These are phyloP conservation scores for Venturia nashicola DNA, from an alignment of 2,329 filamentous ascomycete species.

Conservation along the genomic window DNA sequence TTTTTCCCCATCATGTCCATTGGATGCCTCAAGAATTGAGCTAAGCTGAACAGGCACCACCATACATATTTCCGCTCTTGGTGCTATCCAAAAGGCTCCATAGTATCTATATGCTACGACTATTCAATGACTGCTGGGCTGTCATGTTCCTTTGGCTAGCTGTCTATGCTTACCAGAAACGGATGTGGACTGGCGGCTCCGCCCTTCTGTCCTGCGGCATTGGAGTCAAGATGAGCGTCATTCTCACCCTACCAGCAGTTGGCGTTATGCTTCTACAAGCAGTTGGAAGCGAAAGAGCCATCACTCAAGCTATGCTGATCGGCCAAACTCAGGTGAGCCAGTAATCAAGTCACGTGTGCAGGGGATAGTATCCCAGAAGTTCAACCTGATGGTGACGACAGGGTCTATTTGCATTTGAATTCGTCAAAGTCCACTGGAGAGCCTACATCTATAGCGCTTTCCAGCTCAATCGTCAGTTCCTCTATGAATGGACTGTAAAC, in stretches of 20 bases:
- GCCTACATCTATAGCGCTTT: constrained; percentile 78
- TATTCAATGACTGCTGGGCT: constrained; percentile 94
- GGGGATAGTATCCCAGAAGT: not conserved
- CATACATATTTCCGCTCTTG: constrained; percentile 76
- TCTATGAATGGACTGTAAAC: constrained; percentile 98
- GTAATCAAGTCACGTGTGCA: constrained; percentile 12
- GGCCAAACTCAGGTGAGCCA: constrained; percentile 58
- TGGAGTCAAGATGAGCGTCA: constrained; percentile 88
- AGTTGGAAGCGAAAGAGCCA: constrained; percentile 50
- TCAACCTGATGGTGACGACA: constrained; percentile 16
- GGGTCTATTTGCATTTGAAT: constrained; percentile 51
- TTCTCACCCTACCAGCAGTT: constrained; percentile 72
- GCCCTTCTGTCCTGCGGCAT: constrained; percentile 66
- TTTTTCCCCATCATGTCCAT: constrained; percentile 5
- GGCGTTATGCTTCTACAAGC: constrained; percentile 65
- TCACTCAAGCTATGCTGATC: constrained; percentile 61
- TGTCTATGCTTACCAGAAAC: constrained; percentile 65
- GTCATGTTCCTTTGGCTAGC: constrained; percentile 70
- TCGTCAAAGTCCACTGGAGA: constrained; percentile 49
- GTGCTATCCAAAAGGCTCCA: constrained; percentile 85
- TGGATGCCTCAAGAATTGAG: too few species aligned
- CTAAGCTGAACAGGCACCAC: constrained; percentile 48
- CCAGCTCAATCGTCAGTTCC: constrained; percentile 79
- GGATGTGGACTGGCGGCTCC: constrained; percentile 60
- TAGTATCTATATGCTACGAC: constrained; percentile 80